phyloP scores from a whole-genome alignment of 2,329 filamentous ascomycete genomes.

The Aureobasidium sp. region DNA sequence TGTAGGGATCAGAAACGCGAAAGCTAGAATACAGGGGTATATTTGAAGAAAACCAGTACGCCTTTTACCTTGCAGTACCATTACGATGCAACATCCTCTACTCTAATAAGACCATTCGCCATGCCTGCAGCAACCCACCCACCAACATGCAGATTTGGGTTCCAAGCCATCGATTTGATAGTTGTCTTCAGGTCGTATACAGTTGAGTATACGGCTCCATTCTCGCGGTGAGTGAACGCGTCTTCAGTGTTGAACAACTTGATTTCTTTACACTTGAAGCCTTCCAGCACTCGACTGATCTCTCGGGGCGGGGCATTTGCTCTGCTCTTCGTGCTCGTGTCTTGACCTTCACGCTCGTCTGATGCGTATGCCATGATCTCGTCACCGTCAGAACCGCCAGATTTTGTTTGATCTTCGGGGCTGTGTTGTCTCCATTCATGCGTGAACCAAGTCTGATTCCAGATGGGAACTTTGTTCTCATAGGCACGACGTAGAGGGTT shows the following conservation, averaged over 20 bases:
- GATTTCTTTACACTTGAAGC: conserved; percentile 31
- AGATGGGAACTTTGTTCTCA: conserved; percentile 44
- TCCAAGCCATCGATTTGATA: conserved; percentile 43
- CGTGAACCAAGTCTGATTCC: conserved; percentile 51
- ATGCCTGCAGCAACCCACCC: conserved; percentile 47
- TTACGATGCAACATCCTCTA: conserved; percentile 38
- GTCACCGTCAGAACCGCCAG: background rate
- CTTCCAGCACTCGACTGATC: conserved; percentile 34
- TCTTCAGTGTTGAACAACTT: conserved; percentile 22
- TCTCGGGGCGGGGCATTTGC: conserved; percentile 14
- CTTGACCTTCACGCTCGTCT: background rate
- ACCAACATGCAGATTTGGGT: conserved; percentile 43
- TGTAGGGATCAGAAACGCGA: too few relatives aligned
- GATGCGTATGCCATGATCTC: background rate
- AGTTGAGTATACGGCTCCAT: conserved; percentile 28
- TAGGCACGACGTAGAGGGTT: conserved; percentile 48
- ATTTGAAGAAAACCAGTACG: background rate
- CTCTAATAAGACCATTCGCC: conserved; percentile 41
- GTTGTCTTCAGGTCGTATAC: conserved; percentile 41
- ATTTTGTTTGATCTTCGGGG: conserved; percentile 13
- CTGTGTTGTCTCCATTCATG: conserved; percentile 45
- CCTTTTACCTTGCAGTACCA: background rate
- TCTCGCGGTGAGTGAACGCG: conserved; percentile 19
- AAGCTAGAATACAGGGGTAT: background rate
- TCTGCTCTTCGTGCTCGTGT: background rate